Evolutionary conservation across 352 stramenopile genomes (phyloP).

Genomic region (Elongisporangium anandrum): DNA sequence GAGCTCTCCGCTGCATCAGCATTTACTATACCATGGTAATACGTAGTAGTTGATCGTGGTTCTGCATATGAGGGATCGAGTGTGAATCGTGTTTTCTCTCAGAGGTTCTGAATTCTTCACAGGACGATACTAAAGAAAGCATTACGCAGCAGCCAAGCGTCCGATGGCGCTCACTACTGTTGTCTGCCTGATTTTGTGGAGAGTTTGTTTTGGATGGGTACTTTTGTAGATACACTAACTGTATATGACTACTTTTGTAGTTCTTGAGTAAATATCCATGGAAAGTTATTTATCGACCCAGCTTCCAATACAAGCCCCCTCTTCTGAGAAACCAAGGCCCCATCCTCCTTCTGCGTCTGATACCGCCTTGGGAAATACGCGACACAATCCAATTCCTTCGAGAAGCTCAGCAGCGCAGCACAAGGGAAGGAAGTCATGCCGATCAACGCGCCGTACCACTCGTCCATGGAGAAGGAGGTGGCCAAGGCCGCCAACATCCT

Average conservation of each 20-base stretch:
- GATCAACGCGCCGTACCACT: conserved; percentile 84
- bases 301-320: background rate
- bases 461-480: conserved; percentile 86
- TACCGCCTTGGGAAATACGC: background rate
- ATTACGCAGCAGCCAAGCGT: too few relatives aligned
- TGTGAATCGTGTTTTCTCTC: too few relatives aligned
- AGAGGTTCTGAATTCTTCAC: too few relatives aligned
- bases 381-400: background rate
- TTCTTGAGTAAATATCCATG: background rate
- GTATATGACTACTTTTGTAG: background rate
- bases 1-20: too few relatives aligned
- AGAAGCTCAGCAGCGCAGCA: background rate
- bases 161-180: too few relatives aligned
- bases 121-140: too few relatives aligned
- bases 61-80: too few relatives aligned
- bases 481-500: conserved; percentile 79
- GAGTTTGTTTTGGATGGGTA: background rate
- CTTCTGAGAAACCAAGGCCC: background rate
- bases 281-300: too few relatives aligned
- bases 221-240: background rate
- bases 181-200: background rate
- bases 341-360: conserved; percentile 1
- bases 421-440: conserved; percentile 38
- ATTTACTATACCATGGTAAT: too few relatives aligned
- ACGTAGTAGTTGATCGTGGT: too few relatives aligned